Evolutionary conservation across 306 rosid genomes (phyloP).

Genomic region (Astragalus glycyphyllos): DNA sequence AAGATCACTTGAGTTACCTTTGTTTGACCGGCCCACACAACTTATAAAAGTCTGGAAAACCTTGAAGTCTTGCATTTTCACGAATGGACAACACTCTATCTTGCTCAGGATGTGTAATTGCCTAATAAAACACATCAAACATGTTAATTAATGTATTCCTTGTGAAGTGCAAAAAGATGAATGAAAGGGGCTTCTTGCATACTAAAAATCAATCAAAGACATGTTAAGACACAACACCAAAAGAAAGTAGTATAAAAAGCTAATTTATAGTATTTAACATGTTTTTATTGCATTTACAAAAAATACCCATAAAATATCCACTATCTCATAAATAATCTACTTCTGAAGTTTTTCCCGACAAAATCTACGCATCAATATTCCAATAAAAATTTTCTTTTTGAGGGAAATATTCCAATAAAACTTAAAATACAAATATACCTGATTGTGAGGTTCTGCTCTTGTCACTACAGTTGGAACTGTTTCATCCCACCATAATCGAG

Average conservation of each 20-base stretch:
- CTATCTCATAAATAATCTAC: too few relatives aligned
- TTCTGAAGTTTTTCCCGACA: too few relatives aligned
- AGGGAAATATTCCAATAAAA: neutral
- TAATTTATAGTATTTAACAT: too few relatives aligned
- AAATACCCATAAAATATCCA: too few relatives aligned
- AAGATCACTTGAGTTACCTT: conserved; percentile 51
- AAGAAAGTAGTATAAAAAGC: too few relatives aligned
- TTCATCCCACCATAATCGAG: conserved; percentile 96
- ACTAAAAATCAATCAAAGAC: too few relatives aligned
- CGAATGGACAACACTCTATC: conserved; percentile 76
- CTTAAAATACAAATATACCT: conserved; percentile 48
- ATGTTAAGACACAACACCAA: too few relatives aligned
- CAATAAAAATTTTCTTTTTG: too few relatives aligned
- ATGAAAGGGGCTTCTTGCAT: too few relatives aligned
- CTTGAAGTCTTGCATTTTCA: conserved; percentile 94
- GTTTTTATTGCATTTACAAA: too few relatives aligned
- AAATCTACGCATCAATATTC: neutral
- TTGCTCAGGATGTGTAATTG: conserved; percentile 76
- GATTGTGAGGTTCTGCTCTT: conserved; percentile 71
- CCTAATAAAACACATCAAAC: conserved; percentile 44
- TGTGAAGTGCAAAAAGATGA: neutral
- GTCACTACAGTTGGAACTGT: conserved; percentile 91
- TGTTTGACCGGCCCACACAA: conserved; percentile 73
- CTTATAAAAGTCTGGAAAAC: conserved; percentile 85
- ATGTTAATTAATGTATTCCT: neutral